A percentile compares a stretch with the other conserved stretches of the same genome.
Conservation (phyloP, 106 monocot species). For the Acanthochlamys bracteata region DNA sequence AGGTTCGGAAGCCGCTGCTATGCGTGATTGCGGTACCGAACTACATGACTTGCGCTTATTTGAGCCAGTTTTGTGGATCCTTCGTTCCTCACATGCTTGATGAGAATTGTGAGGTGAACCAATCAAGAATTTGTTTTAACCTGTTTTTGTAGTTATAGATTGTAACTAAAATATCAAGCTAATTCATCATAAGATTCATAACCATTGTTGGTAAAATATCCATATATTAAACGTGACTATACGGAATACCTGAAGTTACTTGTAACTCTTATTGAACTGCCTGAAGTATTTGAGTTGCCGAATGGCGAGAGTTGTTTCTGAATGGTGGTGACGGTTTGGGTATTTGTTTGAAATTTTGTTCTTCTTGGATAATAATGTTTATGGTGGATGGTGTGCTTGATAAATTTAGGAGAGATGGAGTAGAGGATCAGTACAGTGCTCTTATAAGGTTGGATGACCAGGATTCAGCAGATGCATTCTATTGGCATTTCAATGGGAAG, state of each 20-base stretch:
- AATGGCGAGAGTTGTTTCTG: too few relatives aligned
- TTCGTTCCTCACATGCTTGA: conserved; percentile 77
- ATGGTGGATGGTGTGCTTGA: neutral
- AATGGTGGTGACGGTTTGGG: too few relatives aligned
- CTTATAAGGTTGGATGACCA: conserved; percentile 74
- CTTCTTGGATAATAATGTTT: neutral
- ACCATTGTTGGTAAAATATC: too few relatives aligned
- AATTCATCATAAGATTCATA: too few relatives aligned
- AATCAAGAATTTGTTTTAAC: neutral
- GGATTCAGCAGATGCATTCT: conserved; percentile 62
- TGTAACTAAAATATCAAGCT: too few relatives aligned
- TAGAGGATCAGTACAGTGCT: conserved; percentile 74
- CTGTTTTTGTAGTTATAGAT: neutral
- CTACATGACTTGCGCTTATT: conserved; percentile 98
- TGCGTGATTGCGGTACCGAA: conserved; percentile 85
- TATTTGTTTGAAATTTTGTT: neutral
- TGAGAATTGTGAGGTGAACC: conserved; percentile 82
- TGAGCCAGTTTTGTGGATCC: conserved; percentile 76
- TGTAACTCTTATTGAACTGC: too few relatives aligned
- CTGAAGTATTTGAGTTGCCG: too few relatives aligned
- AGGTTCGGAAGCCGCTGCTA: conserved; percentile 70
- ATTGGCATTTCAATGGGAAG: conserved; percentile 72
- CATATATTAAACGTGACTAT: neutral
- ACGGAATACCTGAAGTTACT: too few relatives aligned
- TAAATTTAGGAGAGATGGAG: conserved; percentile 51